Evolutionary conservation across 2,329 filamentous ascomycete species (phyloP), one percentile per base, ranked within the genome.

Genomic region (Amesomyces nigricolor): DNA sequence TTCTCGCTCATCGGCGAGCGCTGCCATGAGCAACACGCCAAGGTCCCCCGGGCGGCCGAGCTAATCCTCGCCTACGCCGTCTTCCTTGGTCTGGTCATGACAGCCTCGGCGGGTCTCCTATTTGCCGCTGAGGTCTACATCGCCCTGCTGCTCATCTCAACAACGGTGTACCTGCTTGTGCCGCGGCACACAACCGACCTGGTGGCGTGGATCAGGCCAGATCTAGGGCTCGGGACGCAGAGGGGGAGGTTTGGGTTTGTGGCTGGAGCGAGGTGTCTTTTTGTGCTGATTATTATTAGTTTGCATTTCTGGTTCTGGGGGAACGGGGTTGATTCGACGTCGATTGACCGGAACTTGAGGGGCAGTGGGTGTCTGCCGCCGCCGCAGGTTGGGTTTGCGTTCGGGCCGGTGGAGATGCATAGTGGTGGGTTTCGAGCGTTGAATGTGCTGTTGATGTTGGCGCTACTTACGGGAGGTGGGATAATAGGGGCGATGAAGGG

Each of bases 291-390:
- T 0, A 46, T 61, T 2, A 35, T 56, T 14, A 56, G 56, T 1
- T 9, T 63, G 37, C 56, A 64, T 38, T 10, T 63, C 2, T 64
- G 61, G 61, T 62, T 64, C 37, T 66, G 64, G 64, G 59, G 53
- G 2, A 43, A 47, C 0, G 64, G 63, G 0, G 61, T 66, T 1
- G 56, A 59, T 14, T 55, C 54, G 13, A 16, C 5, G 4, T 32
- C 40, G 2, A 44, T 61, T 10, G 38, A 56, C 39, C 35, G 45
- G 14, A 47, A 39, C 39, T 1, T 51, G 30, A 48, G 14, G 14
- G n/a, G 29, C 7, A n/a, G 19, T 14, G 43, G 47, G 3, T 63
- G 60, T 47, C 39, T 32, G 16, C 44, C 50, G 29, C 51, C 51
- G n/a, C 35, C 48, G 40, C 53, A 59, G 17, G 40, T 55, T 29